A percentile compares a stretch with the other conserved stretches of the same genome.
Conservation (phyloP, 177 flowering plant species). For the Vitis hybrid region DNA sequence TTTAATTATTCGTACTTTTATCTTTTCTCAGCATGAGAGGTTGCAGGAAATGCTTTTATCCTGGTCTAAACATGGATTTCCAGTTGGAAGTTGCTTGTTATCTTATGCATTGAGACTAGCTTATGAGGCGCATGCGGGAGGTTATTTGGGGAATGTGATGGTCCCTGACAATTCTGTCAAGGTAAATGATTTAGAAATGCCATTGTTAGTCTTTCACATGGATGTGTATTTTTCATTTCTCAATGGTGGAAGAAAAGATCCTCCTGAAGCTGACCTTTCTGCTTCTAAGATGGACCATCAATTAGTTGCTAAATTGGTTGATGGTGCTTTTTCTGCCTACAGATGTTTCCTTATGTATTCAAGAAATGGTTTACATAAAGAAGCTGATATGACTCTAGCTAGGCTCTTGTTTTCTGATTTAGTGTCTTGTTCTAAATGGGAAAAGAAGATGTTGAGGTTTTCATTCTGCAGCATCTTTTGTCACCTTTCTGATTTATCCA, state of each 20-base stretch:
- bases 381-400: conserved; percentile 16
- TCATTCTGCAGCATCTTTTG: conserved; percentile 27
- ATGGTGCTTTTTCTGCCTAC: conserved; percentile 43
- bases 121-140: conserved; percentile 22
- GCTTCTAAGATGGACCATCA: conserved; percentile 20
- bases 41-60: conserved; percentile 36
- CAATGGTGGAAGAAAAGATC: conserved; percentile 13
- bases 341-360: conserved; percentile 22
- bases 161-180: conserved; percentile 5
- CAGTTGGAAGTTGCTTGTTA: conserved; percentile 46
- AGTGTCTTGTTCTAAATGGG: conserved; percentile 29
- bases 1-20: conserved; percentile 30
- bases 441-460: conserved; percentile 17
- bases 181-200: conserved; percentile 12
- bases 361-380: conserved; percentile 9
- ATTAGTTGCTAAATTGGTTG: conserved; percentile 28
- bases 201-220: conserved; percentile 34
- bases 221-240: conserved; percentile 30
- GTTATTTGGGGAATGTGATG: conserved; percentile 6
- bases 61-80: conserved; percentile 43
- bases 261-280: conserved; percentile 12
- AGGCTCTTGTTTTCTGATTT: conserved; percentile 39
- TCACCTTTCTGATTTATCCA: conserved; percentile 40
- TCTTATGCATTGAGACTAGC: conserved; percentile 50
- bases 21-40: conserved; percentile 34